Conservation (phyloP, 495 filamentous ascomycete species). For the Lasiosphaeria ovina region DNA sequence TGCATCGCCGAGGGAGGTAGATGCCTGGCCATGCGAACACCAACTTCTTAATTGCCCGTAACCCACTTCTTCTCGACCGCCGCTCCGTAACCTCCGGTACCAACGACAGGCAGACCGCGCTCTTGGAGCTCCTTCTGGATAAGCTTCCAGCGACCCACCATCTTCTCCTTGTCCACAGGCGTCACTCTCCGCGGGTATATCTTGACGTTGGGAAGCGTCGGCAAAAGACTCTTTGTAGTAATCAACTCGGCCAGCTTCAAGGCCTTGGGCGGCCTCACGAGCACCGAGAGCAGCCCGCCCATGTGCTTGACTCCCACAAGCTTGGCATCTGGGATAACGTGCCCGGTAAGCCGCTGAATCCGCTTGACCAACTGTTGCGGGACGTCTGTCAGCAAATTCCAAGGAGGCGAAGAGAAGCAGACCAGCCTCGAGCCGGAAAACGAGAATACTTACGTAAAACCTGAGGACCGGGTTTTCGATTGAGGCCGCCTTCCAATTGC, state of each 20-base stretch:
- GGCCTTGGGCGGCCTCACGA: slow-evolving; percentile 59
- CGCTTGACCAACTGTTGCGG: slow-evolving; percentile 66
- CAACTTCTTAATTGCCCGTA: background rate
- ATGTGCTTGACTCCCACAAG: slow-evolving; percentile 55
- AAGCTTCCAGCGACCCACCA: slow-evolving; percentile 79
- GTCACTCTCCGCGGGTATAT: slow-evolving; percentile 59
- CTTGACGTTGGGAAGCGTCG: slow-evolving; percentile 65
- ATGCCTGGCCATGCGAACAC: background rate
- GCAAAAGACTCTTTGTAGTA: slow-evolving; percentile 41
- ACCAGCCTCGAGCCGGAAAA: background rate
- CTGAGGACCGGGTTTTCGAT: slow-evolving; percentile 60
- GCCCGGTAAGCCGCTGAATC: slow-evolving; percentile 72
- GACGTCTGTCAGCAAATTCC: background rate
- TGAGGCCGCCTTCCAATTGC: slow-evolving; percentile 52
- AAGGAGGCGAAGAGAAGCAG: background rate
- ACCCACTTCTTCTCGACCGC: slow-evolving; percentile 32
- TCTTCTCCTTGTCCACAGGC: slow-evolving; percentile 67
- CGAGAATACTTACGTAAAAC: slow-evolving; percentile 56
- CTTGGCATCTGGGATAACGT: slow-evolving; percentile 65
- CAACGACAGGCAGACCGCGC: slow-evolving; percentile 53
- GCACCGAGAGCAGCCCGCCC: slow-evolving; percentile 50
- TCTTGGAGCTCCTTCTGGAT: slow-evolving; percentile 70
- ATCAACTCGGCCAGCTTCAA: slow-evolving; percentile 50
- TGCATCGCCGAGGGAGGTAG: too few species aligned
- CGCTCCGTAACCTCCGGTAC: slow-evolving; percentile 29